These are phyloP conservation scores for Entoloma clypeatum DNA, from an alignment of 1,284 basidiomycete genomes.

Conservation along the genomic window DNA sequence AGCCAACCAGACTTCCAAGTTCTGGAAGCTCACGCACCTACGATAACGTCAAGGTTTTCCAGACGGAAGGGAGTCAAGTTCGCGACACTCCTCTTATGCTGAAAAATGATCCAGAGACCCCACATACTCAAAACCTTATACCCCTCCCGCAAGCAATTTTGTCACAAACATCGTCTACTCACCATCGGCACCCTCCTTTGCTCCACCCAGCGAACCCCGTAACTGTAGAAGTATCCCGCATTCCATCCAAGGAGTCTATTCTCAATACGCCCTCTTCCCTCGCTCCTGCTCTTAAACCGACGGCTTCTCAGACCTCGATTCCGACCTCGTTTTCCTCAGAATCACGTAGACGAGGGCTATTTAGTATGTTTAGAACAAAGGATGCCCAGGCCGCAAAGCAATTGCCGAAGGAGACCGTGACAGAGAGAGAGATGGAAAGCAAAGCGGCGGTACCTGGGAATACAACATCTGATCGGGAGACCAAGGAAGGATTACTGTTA, in stretches of 20 bases:
- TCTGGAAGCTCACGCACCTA: no score
- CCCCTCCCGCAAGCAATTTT: no score
- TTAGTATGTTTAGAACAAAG: constrained; percentile 31
- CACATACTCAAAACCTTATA: no score
- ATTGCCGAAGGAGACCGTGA: constrained; percentile 26
- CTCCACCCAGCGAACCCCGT: background rate
- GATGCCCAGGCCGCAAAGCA: constrained; percentile 18
- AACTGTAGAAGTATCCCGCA: constrained; percentile 13
- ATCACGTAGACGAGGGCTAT: constrained; percentile 31
- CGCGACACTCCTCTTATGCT: no score
- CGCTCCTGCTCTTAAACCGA: constrained; percentile 39
- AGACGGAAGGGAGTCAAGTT: no score
- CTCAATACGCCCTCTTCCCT: constrained; percentile 55
- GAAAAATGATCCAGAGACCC: no score
- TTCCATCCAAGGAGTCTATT: constrained; percentile 41
- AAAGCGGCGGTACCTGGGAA: constrained; percentile 10
- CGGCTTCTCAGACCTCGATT: constrained; percentile 34
- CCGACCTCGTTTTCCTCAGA: constrained; percentile 34
- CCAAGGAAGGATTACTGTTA: constrained; percentile 10
- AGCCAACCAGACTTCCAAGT: no score
- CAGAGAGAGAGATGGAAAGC: constrained; percentile 13
- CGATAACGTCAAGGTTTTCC: no score
- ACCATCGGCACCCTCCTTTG: no score
- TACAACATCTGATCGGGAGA: constrained; percentile 3
- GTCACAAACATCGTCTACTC: no score